Evolutionary conservation across 2,329 filamentous ascomycete genomes (phyloP), one percentile per base, ranked within the genome.

Genomic region (Parascedosporium putredinis): DNA sequence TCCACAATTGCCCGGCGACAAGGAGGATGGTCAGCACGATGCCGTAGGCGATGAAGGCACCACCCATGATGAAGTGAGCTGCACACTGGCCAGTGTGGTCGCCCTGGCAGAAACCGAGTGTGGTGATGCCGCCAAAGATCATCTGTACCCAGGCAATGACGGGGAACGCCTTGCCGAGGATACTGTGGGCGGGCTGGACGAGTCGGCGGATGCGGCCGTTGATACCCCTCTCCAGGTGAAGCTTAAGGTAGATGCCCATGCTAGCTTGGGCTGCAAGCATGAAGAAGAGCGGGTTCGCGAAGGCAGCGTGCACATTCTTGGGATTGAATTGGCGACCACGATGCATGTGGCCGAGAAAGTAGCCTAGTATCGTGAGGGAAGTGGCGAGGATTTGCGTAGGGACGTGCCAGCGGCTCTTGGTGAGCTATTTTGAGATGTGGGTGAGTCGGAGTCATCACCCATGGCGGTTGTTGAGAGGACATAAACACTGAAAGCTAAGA

Each of bases 31-130:
- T 90, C 56, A 98, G 75, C 33, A 95, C 64, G 50, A 96, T 85
- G 24, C 88, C 93, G 60, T 98, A 98, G 25, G 78, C 93, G 57
- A 98, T 91, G 63, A 98, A 98, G 1, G 91, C 90, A 57, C 86
- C 85, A 42, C 93, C 93, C 93, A 98, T 98, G 66, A 97, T 98
- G 67, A 97, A 98, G 66, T 98, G 93, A 1, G 93, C 93, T 38
- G 87, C 70, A 67, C 93, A 98, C 66, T 98, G 93, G 27, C 90
- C 91, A 1, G 89, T 65, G 62, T 98, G 91, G 51, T 97, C 90
- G 49, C 76, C 88, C 56, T 88, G 86, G 65, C 93, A 98, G 72
- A 95, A 97, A 20, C 93, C 93, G 50, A 95, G 74, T 3, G 86
- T 76, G 0, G 91, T 91, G 60, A 98, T 96, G 34, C 89, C 93